Percentiles rank a stretch among this genome's conserved stretches.
Evolutionary conservation across 208 protist species (phyloP).

Genomic region (Crithidia fasciculata): DNA sequence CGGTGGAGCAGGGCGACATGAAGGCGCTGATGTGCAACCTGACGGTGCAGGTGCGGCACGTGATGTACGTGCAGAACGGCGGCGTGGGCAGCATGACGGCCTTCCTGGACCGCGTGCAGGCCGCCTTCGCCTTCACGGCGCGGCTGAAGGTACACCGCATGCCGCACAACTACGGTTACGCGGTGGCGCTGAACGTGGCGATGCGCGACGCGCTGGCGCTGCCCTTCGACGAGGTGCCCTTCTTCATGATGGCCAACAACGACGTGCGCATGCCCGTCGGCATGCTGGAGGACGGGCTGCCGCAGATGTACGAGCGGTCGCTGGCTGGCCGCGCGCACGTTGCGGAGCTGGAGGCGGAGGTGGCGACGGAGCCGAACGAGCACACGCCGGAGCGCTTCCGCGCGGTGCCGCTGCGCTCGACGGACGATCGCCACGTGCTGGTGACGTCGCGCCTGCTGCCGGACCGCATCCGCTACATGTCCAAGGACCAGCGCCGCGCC

Average conservation of each 20-base stretch:
- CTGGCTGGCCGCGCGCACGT: conserved; percentile 16
- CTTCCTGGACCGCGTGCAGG: conserved; percentile 32
- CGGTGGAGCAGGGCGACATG: conserved; percentile 27
- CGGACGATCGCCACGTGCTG: conserved; percentile 22
- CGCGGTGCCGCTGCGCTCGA: conserved; percentile 26
- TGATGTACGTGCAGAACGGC: conserved; percentile 26
- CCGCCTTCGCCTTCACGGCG: conserved; percentile 32
- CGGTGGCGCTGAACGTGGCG: conserved; percentile 27
- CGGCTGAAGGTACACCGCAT: conserved; percentile 37
- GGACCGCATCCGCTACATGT: conserved; percentile 39
- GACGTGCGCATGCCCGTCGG: conserved; percentile 15
- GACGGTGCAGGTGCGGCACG: conserved; percentile 11
- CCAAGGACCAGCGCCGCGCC: not conserved
- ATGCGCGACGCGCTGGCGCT: conserved; percentile 27
- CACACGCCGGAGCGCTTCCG: conserved; percentile 22
- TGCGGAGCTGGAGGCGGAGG: conserved; percentile 26
- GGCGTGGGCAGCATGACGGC: conserved; percentile 1
- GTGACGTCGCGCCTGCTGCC: conserved; percentile 50
- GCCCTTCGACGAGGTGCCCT: conserved; percentile 31
- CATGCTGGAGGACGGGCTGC: conserved; percentile 11
- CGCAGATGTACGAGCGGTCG: conserved; percentile 21
- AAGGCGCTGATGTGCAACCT: conserved; percentile 31
- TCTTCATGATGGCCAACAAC: conserved; percentile 26
- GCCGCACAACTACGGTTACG: conserved; percentile 21
- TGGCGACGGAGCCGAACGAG: conserved; percentile 22